Base-by-base conservation (phyloP, 371 early-diverging fungal species). In the Nematocida minor region DNA sequence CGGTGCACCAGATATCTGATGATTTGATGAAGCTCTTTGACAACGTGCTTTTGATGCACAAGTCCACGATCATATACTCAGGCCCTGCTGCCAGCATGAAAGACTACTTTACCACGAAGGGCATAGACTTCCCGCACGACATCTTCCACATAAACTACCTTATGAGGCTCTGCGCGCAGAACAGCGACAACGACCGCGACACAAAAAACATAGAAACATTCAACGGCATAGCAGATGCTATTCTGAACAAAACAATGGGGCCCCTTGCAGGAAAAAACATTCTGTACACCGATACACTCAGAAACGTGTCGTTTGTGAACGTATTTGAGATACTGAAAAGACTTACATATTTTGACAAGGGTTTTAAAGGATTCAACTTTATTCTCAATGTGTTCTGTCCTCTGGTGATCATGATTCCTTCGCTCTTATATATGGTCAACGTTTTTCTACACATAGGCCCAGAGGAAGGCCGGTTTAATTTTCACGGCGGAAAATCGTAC, bases 111-210 rank as follows among this genome's bases (percentile, higher is more conserved):
- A 32, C 57, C 9, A 27, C 16, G 18, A 38, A 29, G 38, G 71
- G 71, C 22, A 25, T 70, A 3, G 34, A 47, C 20, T 60, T 70
- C 20, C 71, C 71, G 9, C 20, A 42, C 4, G 60, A 70, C 71
- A 46, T 22, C 14, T 70, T 63, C 31, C 51, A 47, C 34, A 63
- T 70, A 11, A 41, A 63, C 47, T 70, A 70, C 47, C 6, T 62
- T 20, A 47, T 55, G 36, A 7, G 36, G 38, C 60, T 70, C 3
- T 34, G 42, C 20, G 60, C 55, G 16, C 48, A 29, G 16, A 57
- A 44, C 20, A 47, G 38, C 4, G 40, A 48, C 9, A 63, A 54
- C n/a, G 14, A 42, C 7, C 14, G 4, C 2, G 48, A 57, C 34
- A 46, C 4, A 47, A 70, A 70, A 63, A 48, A 54, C 4, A 60